Conservation (phyloP, 1,139 yeast genomes). For the Suhomyces choctaworum region DNA sequence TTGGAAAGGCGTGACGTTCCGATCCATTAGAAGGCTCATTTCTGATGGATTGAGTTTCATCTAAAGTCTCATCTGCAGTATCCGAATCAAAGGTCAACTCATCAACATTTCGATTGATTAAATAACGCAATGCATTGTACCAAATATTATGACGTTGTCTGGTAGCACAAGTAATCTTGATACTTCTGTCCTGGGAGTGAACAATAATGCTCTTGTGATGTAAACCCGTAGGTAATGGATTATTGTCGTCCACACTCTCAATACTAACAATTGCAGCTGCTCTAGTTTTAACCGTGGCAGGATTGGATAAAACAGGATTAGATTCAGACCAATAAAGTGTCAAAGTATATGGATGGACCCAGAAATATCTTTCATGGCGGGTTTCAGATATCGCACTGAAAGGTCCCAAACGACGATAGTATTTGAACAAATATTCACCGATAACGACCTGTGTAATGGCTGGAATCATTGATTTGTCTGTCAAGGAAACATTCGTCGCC, state of each 20-base stretch:
- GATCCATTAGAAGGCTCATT: constrained; percentile 22
- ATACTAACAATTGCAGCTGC: constrained; percentile 83
- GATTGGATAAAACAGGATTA: constrained; percentile 76
- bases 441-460: constrained; percentile 90
- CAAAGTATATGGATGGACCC: constrained; percentile 94
- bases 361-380: constrained; percentile 90
- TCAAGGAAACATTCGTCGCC: constrained; percentile 69
- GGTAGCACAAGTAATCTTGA: constrained; percentile 85
- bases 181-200: constrained; percentile 63
- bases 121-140: constrained; percentile 80
- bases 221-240: constrained; percentile 88
- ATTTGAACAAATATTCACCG: constrained; percentile 88
- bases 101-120: constrained; percentile 68
- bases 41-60: too few relatives aligned
- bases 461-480: constrained; percentile 76
- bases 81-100: constrained; percentile 53
- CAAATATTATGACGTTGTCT: constrained; percentile 89
- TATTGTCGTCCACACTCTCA: constrained; percentile 78
- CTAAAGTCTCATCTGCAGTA: constrained; percentile 7
- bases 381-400: constrained; percentile 72
- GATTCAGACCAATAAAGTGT: constrained; percentile 87
- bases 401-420: constrained; percentile 76
- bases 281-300: constrained; percentile 63
- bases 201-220: constrained; percentile 83
- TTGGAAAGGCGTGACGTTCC: constrained; percentile 36